A percentile compares a stretch with the other conserved stretches of the same genome.
Conservation (phyloP, 176 grass and related monocot genomes). For the Carex parvula region DNA sequence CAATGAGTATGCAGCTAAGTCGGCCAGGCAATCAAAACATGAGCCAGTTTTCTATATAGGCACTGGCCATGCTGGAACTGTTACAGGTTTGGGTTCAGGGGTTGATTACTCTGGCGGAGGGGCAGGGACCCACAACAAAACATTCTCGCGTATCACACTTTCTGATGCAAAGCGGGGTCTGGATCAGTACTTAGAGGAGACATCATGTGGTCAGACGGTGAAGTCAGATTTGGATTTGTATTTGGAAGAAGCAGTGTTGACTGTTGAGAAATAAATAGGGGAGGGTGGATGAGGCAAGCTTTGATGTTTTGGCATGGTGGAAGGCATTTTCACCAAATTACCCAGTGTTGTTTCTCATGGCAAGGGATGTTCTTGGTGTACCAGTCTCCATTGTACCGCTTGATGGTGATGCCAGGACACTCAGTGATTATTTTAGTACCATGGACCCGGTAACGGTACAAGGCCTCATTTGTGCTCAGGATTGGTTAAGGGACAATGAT, state of each 20-base stretch:
- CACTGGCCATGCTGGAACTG: slow-evolving; percentile 24
- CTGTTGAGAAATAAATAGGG: slow-evolving; percentile 81
- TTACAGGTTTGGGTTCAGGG: slow-evolving; percentile 32
- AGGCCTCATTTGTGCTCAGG: slow-evolving; percentile 82
- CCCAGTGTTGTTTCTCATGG: slow-evolving; percentile 83
- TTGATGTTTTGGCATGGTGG: slow-evolving; percentile 97
- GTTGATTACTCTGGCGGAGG: slow-evolving; percentile 36
- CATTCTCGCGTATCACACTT: slow-evolving; percentile 70
- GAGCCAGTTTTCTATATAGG: slow-evolving; percentile 60
- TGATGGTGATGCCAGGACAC: slow-evolving; percentile 55
- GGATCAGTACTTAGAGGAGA: slow-evolving; percentile 95
- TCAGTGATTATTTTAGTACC: slow-evolving; percentile 87
- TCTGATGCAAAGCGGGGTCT: slow-evolving; percentile 90
- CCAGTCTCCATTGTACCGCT: slow-evolving; percentile 81
- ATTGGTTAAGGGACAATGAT: slow-evolving; percentile 75
- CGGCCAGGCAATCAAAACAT: slow-evolving; percentile 59
- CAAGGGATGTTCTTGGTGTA: slow-evolving; percentile 75
- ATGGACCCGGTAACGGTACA: slow-evolving; percentile 67
- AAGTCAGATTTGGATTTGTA: slow-evolving; percentile 97
- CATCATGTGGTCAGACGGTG: slow-evolving; percentile 72
- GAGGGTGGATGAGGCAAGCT: slow-evolving; percentile 40
- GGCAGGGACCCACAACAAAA: slow-evolving; percentile 44
- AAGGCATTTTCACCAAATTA: slow-evolving; percentile 91
- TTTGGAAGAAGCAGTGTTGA: slow-evolving; percentile 81
- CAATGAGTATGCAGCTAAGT: slow-evolving; percentile 69